These are phyloP conservation scores for Chlorella sp. DNA, from an alignment of 139 green algal species.

Conservation along the genomic window DNA sequence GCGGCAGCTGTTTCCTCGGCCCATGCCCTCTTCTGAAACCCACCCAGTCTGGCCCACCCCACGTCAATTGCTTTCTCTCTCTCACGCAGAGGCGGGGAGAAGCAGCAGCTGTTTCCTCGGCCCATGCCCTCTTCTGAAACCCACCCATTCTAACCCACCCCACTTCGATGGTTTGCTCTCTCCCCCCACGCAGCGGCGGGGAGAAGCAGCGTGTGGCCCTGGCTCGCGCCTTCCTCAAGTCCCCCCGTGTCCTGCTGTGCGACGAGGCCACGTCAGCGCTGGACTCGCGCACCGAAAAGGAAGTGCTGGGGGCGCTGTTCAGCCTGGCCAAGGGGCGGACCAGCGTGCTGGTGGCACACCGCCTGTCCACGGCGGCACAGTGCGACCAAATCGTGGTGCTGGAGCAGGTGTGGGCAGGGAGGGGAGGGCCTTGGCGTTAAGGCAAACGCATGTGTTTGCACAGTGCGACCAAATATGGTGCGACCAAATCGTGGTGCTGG, in stretches of 20 bases:
- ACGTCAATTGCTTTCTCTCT: background rate
- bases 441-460: too few relatives aligned
- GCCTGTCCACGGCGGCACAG: constrained; percentile 90
- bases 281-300: constrained; percentile 73
- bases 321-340: constrained; percentile 78
- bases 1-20: too few relatives aligned
- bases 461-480: too few relatives aligned
- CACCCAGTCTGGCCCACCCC: too few relatives aligned
- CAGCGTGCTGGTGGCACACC: constrained; percentile 94
- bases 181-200: constrained; percentile 67
- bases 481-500: constrained; percentile 92
- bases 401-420: constrained; percentile 65
- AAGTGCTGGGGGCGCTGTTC: constrained; percentile 64
- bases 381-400: constrained; percentile 94
- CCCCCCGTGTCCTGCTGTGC: constrained; percentile 81
- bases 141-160: too few relatives aligned
- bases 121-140: too few relatives aligned
- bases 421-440: too few relatives aligned
- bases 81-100: constrained; percentile 63
- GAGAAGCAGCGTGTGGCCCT: constrained; percentile 97
- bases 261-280: constrained; percentile 96
- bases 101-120: too few relatives aligned
- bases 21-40: too few relatives aligned
- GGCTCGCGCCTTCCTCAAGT: constrained; percentile 86
- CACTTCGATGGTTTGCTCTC: background rate